Conservation (phyloP, 2,329 filamentous ascomycete species). For the Huntiella decipiens region DNA sequence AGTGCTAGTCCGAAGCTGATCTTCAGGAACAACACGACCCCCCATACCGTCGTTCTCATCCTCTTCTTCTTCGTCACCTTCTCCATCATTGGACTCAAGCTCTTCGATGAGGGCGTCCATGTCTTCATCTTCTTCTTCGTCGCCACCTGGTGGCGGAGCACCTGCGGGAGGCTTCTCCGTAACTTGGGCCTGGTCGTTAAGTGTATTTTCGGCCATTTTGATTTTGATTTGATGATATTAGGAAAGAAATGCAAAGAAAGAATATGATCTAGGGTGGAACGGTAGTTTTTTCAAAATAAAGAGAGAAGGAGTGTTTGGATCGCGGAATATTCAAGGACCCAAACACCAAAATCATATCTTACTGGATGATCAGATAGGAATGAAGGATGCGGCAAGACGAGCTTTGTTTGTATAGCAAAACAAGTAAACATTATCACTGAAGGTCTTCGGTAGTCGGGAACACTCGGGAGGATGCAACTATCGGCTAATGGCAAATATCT, state of each 20-base stretch:
- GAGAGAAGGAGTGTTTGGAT: too few species aligned
- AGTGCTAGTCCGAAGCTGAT: conserved; percentile 60
- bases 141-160: conserved; percentile 20
- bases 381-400: too few species aligned
- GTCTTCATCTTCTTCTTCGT: conserved; percentile 59
- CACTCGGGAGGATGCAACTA: background rate
- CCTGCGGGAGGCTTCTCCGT: conserved; percentile 33
- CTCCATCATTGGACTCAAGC: conserved; percentile 64
- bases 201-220: conserved; percentile 36
- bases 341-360: too few species aligned
- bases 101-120: conserved; percentile 78
- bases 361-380: too few species aligned
- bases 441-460: too few species aligned
- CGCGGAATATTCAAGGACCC: too few species aligned
- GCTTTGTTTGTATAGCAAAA: too few species aligned
- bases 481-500: background rate
- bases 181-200: conserved; percentile 37
- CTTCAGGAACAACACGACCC: conserved; percentile 47
- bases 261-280: conserved; percentile 20
- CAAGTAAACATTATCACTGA: too few species aligned
- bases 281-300: background rate
- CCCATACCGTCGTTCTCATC: conserved; percentile 28
- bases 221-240: conserved; percentile 11
- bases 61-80: conserved; percentile 44
- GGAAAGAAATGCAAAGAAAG: background rate